Percentiles rank a stretch among this genome's conserved stretches.
phyloP scores from a whole-genome alignment of 345 rosid species.

The Salix brachista region DNA sequence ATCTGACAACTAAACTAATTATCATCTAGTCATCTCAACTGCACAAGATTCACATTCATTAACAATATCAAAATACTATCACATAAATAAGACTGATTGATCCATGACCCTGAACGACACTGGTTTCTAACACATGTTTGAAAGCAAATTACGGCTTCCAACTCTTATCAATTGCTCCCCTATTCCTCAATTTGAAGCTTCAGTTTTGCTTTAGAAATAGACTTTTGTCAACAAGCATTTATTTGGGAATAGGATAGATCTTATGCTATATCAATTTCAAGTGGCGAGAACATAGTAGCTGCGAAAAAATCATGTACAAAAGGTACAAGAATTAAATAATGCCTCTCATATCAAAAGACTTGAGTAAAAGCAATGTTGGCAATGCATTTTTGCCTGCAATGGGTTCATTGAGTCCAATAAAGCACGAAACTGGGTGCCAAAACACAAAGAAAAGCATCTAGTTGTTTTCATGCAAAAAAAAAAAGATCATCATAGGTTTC shows the following conservation, averaged over 20 bases:
- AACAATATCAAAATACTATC: background rate
- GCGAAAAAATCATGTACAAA: background rate
- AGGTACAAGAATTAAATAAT: background rate
- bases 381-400: background rate
- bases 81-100: background rate
- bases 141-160: background rate
- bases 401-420: background rate
- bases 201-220: background rate
- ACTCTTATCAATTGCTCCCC: background rate
- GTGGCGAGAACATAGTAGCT: background rate
- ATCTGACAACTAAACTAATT: background rate
- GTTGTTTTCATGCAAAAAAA: background rate
- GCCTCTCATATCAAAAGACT: background rate
- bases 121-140: background rate
- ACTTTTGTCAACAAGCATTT: background rate
- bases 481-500: background rate
- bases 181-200: background rate
- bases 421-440: background rate
- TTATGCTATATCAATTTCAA: background rate
- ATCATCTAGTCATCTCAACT: background rate
- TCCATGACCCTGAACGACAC: background rate
- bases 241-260: background rate
- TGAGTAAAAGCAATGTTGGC: background rate
- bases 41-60: background rate
- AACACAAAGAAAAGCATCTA: background rate